Percentiles rank a stretch among this genome's conserved stretches.
phyloP scores from a whole-genome alignment of 805 yeast species.

The Wickerhamomyces pijperi region DNA sequence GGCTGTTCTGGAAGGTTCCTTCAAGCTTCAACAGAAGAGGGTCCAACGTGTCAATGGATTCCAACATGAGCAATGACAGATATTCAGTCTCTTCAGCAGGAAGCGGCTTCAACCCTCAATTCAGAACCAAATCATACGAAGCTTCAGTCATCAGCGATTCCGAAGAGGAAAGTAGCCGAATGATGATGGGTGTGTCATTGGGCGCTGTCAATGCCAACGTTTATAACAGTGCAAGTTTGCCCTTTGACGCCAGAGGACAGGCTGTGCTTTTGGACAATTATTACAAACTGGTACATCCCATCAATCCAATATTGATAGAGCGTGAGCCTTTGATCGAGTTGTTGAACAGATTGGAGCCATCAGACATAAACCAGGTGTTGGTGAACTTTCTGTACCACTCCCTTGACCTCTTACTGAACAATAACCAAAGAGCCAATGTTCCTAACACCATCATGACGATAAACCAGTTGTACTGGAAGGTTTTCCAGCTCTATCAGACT shows the following conservation, averaged over 20 bases:
- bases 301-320: slow-evolving; percentile 21
- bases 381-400: slow-evolving; percentile 6
- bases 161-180: slow-evolving; percentile 15
- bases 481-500: slow-evolving; percentile 9
- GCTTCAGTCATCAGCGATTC: slow-evolving; percentile 17
- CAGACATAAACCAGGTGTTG: slow-evolving; percentile 7
- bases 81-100: slow-evolving; percentile 1
- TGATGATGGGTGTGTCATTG: slow-evolving; percentile 1
- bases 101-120: slow-evolving; percentile 2
- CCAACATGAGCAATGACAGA: slow-evolving; percentile 12
- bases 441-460: slow-evolving; percentile 6
- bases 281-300: slow-evolving; percentile 34
- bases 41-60: slow-evolving; percentile 16
- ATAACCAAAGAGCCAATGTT: too few relatives aligned
- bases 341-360: too few relatives aligned
- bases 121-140: slow-evolving; percentile 8
- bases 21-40: slow-evolving; percentile 18
- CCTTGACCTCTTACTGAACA: too few relatives aligned
- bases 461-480: slow-evolving; percentile 14
- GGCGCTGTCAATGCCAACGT: slow-evolving; percentile 8
- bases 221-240: slow-evolving; percentile 11
- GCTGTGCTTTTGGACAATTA: slow-evolving; percentile 29
- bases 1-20: slow-evolving; percentile 20
- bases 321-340: slow-evolving; percentile 19
- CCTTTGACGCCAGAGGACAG: slow-evolving; percentile 12